Evolutionary conservation across 2,329 filamentous ascomycete species (phyloP).

Genomic region (Apiospora phragmitis): DNA sequence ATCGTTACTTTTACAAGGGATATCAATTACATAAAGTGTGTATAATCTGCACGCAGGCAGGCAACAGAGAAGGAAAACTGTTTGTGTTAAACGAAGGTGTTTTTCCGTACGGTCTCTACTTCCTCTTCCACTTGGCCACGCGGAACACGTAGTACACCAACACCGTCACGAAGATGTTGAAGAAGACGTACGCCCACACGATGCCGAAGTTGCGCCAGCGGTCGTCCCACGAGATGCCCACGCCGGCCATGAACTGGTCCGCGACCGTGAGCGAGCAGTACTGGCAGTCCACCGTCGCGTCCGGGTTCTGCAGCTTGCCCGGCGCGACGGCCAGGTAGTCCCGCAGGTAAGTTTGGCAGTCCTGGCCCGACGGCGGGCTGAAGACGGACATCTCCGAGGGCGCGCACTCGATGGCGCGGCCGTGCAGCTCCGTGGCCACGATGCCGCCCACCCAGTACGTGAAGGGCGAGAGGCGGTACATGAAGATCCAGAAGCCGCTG

Average conservation of each 20-base stretch:
- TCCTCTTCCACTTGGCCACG: slow-evolving; percentile 39
- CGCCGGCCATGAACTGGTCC: slow-evolving; percentile 49
- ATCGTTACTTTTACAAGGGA: neutral
- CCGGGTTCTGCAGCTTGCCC: slow-evolving; percentile 54
- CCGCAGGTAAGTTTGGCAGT: slow-evolving; percentile 60
- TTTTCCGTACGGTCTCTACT: neutral
- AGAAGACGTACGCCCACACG: slow-evolving; percentile 58
- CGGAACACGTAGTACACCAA: slow-evolving; percentile 56
- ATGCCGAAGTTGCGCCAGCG: slow-evolving; percentile 71
- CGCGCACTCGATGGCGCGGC: slow-evolving; percentile 65
- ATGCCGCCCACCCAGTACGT: slow-evolving; percentile 79
- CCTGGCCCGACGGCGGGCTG: slow-evolving; percentile 56
- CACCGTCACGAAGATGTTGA: slow-evolving; percentile 58
- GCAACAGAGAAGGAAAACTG: neutral
- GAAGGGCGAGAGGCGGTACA: slow-evolving; percentile 81
- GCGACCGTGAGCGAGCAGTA: slow-evolving; percentile 56
- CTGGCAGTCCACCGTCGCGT: slow-evolving; percentile 50
- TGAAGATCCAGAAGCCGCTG: slow-evolving; percentile 79
- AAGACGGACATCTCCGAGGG: slow-evolving; percentile 70
- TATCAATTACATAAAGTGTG: neutral
- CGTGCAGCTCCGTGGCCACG: slow-evolving; percentile 68
- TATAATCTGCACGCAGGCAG: neutral
- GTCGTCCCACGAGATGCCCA: slow-evolving; percentile 55
- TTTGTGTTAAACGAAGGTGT: neutral
- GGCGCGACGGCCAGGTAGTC: slow-evolving; percentile 48